Base-by-base conservation (phyloP, 257 asterid species). In the Salvia hispanica region DNA sequence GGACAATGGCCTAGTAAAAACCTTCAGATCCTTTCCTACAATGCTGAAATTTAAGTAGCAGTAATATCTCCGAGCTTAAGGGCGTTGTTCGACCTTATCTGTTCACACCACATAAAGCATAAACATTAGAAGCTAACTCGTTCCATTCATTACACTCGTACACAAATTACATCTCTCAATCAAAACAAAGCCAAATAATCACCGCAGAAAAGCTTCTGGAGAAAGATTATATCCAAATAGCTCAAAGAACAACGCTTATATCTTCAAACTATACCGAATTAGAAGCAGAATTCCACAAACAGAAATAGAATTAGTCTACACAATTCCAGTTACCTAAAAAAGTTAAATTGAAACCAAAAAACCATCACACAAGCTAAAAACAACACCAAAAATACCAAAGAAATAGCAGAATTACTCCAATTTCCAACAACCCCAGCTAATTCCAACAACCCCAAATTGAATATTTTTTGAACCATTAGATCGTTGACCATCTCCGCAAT, bases 401-500 rank as follows among this genome's bases (percentile, higher is more conserved):
- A 9, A 33, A 54, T 1, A 31, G 15, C 52, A 54, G 52, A 28
- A 58, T n/a, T 55, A 62, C 42, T 51, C 33, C 61, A 66, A 75
- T 61, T 4, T 70, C 36, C 62, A 64, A 52, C 48, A 68, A 12
- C 57, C 66, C 70, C 59, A 58, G 28, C 72, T 42, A 43, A 57
- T 43, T 57, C 15, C 47, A 50, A 45, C 31, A 50, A 33, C 68
- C 69, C 65, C 51, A 51, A 70, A 68, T 31, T 7, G 18, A 59
- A 59, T 70, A 77, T 62, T 74, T 60, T 62, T 15, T n/a, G 33
- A 25, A 42, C 42, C 1, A 53, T 39, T 53, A 45, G 71, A 75
- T 68, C 78, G 77, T 73, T 69, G 74, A 72, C 81, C 80, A 60
- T 60, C 58, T 40, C 52, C 55, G 50, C 14, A 62, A 44, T 48